Evolutionary conservation across 805 yeast species (phyloP), one percentile per base, ranked within the genome.

Genomic region (Cyberlindnera saturnus): DNA sequence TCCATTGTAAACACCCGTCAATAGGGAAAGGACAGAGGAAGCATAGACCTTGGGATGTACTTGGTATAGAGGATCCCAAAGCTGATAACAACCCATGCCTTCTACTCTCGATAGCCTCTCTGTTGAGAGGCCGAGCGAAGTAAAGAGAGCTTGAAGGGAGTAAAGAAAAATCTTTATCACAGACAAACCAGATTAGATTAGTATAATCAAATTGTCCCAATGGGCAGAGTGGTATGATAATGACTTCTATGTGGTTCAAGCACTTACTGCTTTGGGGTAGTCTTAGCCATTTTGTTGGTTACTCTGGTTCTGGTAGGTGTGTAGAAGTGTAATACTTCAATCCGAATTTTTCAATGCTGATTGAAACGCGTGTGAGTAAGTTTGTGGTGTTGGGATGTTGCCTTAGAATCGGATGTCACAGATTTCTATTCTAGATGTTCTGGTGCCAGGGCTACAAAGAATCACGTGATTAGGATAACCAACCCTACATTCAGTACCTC

Each of bases 251-350:
- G 16, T 14, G 11, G 2, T 26, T 20, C n/a, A 30, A 5, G 1
- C 10, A 57, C 62, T 35, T 53, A 57, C 62, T 57, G 59, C 53
- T 57, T 57, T 56, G 61, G 60, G 40, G 61, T 57, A 41, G 53
- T 32, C 50, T 53, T 56, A 47, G 62, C 60, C 59, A 55, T 56
- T 53, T 49, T 20, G 35, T 42, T 39, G 41, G 13, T 3, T 30
- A 26, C 11, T 31, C 7, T 31, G 31, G 28, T 10, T n/a, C 11
- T 31, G 3, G 30, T 4, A 8, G 31, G 28, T 37, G 15, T 34
- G 16, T 18, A 13, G 23, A 36, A 30, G 13, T 11, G 32, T 5
- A 30, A 19, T 4, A 15, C 19, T 7, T 16, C 28, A 31, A 30
- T 17, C 14, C 17, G 18, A 19, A 31, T 13, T 38, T 38, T 38